A percentile compares a stretch with the other conserved stretches of the same genome.
These are phyloP conservation scores for Tolypocladium ophioglossoides DNA, from an alignment of 2,329 filamentous ascomycete genomes.

Conservation along the genomic window DNA sequence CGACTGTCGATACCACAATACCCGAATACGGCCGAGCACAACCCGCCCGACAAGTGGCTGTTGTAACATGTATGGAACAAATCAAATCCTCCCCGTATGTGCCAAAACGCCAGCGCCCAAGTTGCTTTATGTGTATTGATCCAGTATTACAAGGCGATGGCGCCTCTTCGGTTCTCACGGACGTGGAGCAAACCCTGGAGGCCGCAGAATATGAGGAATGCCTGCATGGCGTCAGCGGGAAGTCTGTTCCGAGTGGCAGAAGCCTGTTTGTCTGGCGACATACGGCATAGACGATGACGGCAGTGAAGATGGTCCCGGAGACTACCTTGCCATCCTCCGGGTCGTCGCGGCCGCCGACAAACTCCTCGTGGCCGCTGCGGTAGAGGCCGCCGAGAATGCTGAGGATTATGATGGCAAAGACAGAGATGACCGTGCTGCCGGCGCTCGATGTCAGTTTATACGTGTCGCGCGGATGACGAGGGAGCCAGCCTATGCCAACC, in stretches of 20 bases:
- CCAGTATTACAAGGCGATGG: conserved; percentile 56
- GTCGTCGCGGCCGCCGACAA: conserved; percentile 65
- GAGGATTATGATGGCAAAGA: conserved; percentile 56
- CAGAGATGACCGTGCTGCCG: conserved; percentile 58
- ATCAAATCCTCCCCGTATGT: neutral
- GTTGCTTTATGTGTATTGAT: neutral
- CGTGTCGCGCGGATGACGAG: neutral
- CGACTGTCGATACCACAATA: neutral
- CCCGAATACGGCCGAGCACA: neutral
- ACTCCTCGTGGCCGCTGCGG: conserved; percentile 67
- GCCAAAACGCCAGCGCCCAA: conserved; percentile 1
- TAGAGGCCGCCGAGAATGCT: conserved; percentile 60
- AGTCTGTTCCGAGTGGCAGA: neutral
- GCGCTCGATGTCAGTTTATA: conserved; percentile 12
- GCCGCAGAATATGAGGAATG: conserved; percentile 84
- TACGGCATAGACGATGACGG: conserved; percentile 84
- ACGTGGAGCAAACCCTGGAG: conserved; percentile 81
- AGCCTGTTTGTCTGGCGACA: conserved; percentile 24
- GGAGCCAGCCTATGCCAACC: neutral
- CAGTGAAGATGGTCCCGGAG: conserved; percentile 74
- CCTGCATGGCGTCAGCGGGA: conserved; percentile 33
- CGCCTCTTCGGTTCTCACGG: conserved; percentile 71
- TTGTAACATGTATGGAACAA: neutral
- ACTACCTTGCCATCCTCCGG: conserved; percentile 67
- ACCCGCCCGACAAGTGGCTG: neutral